Conservation (phyloP, 352 stramenopile genomes). For the Phytophthora pluvialis region DNA sequence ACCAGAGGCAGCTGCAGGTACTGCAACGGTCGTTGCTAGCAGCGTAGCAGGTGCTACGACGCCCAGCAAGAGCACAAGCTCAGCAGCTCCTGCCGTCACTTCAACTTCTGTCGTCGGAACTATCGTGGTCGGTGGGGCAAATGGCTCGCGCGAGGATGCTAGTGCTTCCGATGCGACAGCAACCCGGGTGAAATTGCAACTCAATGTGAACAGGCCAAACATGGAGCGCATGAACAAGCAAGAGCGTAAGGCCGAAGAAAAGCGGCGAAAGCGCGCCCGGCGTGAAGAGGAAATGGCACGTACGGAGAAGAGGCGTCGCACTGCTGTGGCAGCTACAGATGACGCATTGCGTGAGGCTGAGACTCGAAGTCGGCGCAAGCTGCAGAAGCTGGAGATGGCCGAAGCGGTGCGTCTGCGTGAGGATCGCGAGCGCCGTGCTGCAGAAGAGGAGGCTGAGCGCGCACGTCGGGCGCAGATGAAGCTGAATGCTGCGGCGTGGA, state of each 20-base stretch:
- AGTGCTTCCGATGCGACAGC: slow-evolving; percentile 38
- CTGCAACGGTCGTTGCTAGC: slow-evolving; percentile 3
- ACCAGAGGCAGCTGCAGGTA: slow-evolving; percentile 17
- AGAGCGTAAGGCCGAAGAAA: slow-evolving; percentile 88
- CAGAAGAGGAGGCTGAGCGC: slow-evolving; percentile 59
- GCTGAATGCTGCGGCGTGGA: slow-evolving; percentile 65
- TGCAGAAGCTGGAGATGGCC: slow-evolving; percentile 76
- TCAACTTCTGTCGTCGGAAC: slow-evolving; percentile 42
- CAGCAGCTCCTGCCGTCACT: slow-evolving; percentile 15
- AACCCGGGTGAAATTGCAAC: slow-evolving; percentile 67
- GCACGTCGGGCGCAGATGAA: slow-evolving; percentile 61
- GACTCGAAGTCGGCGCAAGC: slow-evolving; percentile 63
- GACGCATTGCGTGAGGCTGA: slow-evolving; percentile 85
- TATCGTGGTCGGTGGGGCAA: slow-evolving; percentile 37
- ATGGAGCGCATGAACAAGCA: slow-evolving; percentile 85
- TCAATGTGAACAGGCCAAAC: slow-evolving; percentile 65
- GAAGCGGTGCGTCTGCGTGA: slow-evolving; percentile 65
- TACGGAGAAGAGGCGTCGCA: slow-evolving; percentile 78
- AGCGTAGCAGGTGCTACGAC: slow-evolving; percentile 9
- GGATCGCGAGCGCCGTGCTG: slow-evolving; percentile 59
- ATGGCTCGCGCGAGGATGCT: slow-evolving; percentile 36
- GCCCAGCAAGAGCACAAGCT: slow-evolving; percentile 10
- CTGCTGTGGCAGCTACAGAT: slow-evolving; percentile 77
- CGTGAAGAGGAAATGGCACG: slow-evolving; percentile 82
- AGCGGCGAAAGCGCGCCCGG: slow-evolving; percentile 70